These are phyloP conservation scores for Ophiostoma sp. DNA, from an alignment of 2,329 filamentous ascomycete genomes.

Conservation along the genomic window DNA sequence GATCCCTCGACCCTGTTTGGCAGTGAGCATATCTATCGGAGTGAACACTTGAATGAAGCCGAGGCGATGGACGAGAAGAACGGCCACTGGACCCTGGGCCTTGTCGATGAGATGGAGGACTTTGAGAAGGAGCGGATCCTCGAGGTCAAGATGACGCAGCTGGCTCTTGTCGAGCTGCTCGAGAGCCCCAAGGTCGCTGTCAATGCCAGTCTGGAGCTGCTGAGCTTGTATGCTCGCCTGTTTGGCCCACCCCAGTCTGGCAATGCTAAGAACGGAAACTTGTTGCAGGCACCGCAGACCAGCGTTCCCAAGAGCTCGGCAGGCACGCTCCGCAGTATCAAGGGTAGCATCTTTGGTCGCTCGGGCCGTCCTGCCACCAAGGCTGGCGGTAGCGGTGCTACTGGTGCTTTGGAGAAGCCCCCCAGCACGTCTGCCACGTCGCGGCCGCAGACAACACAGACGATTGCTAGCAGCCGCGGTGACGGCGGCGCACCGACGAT, in stretches of 20 bases:
- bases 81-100: slow-evolving; percentile 37
- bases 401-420: slow-evolving; percentile 33
- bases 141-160: slow-evolving; percentile 94
- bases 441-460: slow-evolving; percentile 44
- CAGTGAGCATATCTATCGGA: slow-evolving; percentile 54
- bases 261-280: slow-evolving; percentile 32
- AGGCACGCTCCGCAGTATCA: slow-evolving; percentile 64
- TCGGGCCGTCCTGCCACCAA: slow-evolving; percentile 41
- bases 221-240: slow-evolving; percentile 73
- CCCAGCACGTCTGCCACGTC: slow-evolving; percentile 28
- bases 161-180: slow-evolving; percentile 73
- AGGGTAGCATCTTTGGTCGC: slow-evolving; percentile 72
- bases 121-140: slow-evolving; percentile 80
- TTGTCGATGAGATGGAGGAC: slow-evolving; percentile 75
- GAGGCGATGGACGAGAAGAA: slow-evolving; percentile 37
- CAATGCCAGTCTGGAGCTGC: slow-evolving; percentile 78
- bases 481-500: slow-evolving; percentile 56
- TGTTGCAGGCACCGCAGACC: slow-evolving; percentile 35
- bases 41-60: slow-evolving; percentile 61
- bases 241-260: slow-evolving; percentile 61
- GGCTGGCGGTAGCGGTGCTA: slow-evolving; percentile 22
- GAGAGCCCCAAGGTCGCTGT: slow-evolving; percentile 83
- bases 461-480: slow-evolving; percentile 34
- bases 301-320: slow-evolving; percentile 62
- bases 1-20: slow-evolving; percentile 67